These are phyloP conservation scores for Syzygium grande DNA, from an alignment of 345 rosid genomes.

Conservation along the genomic window DNA sequence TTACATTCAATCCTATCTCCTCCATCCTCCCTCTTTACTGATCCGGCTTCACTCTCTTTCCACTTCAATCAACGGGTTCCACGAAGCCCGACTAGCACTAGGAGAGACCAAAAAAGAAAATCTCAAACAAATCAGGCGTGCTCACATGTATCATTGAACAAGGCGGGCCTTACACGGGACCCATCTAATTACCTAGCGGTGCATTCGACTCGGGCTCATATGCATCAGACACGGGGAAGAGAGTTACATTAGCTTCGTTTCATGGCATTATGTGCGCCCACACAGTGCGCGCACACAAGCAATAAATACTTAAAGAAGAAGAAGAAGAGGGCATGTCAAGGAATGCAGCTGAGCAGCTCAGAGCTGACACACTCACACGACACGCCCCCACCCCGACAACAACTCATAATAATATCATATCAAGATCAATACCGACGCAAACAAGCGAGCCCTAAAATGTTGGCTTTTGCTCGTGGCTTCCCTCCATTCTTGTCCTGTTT, in stretches of 20 bases:
- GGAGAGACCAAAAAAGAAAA: neutral
- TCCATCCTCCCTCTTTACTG: neutral
- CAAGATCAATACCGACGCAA: neutral
- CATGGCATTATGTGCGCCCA: neutral
- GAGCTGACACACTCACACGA: neutral
- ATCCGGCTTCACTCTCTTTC: neutral
- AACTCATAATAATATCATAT: neutral
- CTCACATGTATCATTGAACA: neutral
- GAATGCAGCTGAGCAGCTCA: neutral
- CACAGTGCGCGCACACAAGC: neutral
- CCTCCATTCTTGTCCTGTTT: neutral
- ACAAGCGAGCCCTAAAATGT: neutral
- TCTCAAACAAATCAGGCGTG: neutral
- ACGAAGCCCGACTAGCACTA: neutral
- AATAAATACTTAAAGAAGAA: neutral
- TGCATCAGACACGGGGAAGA: neutral
- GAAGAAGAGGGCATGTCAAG: neutral
- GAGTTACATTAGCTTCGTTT: neutral
- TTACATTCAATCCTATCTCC: neutral
- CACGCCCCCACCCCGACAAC: neutral
- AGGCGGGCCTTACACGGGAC: neutral
- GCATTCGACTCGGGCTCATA: neutral
- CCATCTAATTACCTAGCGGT: neutral
- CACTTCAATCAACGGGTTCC: neutral
- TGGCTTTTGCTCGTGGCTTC: conserved; percentile 34